A percentile compares a stretch with the other conserved stretches of the same genome.
Evolutionary conservation across 257 asterid species (phyloP).

Genomic region (Lycium ferocissimum): DNA sequence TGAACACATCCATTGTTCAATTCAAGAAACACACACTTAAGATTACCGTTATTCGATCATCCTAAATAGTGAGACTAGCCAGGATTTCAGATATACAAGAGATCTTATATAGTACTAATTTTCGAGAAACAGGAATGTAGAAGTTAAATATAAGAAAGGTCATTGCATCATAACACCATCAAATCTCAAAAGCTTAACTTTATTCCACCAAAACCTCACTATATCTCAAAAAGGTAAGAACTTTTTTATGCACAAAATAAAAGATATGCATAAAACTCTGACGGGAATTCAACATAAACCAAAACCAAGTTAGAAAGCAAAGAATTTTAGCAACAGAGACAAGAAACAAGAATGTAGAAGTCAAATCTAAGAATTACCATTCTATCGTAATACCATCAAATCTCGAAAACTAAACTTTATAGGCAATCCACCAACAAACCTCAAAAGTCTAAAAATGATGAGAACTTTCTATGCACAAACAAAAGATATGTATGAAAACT

Average conservation of each 20-base stretch:
- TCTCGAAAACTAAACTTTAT: neutral
- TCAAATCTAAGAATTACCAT: neutral
- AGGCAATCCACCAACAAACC: neutral
- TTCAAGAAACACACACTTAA: neutral
- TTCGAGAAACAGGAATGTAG: neutral
- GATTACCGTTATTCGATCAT: neutral
- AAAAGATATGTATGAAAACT: neutral
- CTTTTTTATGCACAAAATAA: neutral
- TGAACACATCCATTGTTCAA: neutral
- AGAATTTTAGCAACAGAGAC: neutral
- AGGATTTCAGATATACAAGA: neutral
- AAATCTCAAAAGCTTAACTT: neutral
- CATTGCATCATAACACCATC: neutral
- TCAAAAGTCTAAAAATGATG: neutral
- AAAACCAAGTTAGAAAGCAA: neutral
- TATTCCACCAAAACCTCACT: neutral
- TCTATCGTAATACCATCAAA: neutral
- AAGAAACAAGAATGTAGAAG: neutral
- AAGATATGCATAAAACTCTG: neutral
- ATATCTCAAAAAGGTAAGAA: neutral
- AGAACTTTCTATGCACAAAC: neutral
- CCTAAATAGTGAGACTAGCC: conserved; percentile 16
- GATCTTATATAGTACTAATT: neutral
- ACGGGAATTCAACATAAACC: conserved; percentile 14
- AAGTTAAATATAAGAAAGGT: neutral